Base-by-base conservation (phyloP, 306 rosid genomes). In the Rosa multiflora region DNA sequence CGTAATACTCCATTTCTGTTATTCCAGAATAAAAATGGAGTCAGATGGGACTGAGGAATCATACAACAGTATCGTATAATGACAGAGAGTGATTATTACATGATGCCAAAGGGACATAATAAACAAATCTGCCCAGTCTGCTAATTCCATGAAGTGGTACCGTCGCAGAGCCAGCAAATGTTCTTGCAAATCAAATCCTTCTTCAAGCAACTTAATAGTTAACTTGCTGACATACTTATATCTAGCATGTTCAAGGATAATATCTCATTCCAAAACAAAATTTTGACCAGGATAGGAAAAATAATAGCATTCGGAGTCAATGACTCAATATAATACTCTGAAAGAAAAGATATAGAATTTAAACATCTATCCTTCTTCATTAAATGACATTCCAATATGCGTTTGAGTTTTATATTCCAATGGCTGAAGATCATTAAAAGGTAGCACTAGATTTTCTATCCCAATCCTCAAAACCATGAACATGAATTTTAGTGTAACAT, bases 41-140 rank as follows among this genome's bases (percentile, higher is more conserved):
- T 83, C 46, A 88, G 76, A 61, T 12, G 51, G 67, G 47, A 63
- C 29, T 48, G 73, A 32, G 29, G 48, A 81, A 75, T 75, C 72
- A 80, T 72, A 72, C 70, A 70, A 76, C 61, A 76, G 73, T 69
- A 79, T 59, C 72, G 48, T 10, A 32, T n/a, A 40, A 12, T 74
- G 55, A 56, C 40, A 37, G 14, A 37, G 14, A 56, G 40, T 21
- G 10, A 21, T 40, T 74, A 42, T 56, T 91, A 91, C 97, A 86
- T 92, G 97, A 83, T 85, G 84, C 95, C 97, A 92, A 73, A 95
- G 96, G 74, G 92, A 88, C 85, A 89, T 83, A 83, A 95, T 88
- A 88, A 95, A 95, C 85, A 91, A 84, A 93, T 92, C 97, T 82
- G 97, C 96, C 99, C 99, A 95, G 79, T 95, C 99, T 69, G 96